Conservation (phyloP, 495 filamentous ascomycete genomes). For the Rhypophila decipiens region DNA sequence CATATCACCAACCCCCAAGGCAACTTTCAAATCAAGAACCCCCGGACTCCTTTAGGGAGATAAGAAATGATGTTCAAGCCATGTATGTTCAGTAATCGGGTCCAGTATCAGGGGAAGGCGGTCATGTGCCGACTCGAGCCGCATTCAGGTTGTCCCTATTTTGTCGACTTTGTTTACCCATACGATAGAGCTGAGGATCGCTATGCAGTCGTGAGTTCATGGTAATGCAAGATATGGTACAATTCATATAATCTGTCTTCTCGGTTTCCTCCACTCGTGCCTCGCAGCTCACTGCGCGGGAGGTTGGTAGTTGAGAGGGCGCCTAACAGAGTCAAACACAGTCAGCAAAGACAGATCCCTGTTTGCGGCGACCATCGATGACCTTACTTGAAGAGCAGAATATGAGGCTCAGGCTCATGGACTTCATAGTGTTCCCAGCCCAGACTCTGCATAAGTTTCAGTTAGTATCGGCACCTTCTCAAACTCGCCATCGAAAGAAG, state of each 20-base stretch:
- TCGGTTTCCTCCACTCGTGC: not conserved
- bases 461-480: constrained; percentile 2
- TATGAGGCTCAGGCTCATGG: constrained; percentile 96
- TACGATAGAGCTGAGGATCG: constrained; percentile 33
- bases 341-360: no score
- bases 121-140: constrained; percentile 1
- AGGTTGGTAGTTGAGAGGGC: constrained; percentile 80
- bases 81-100: constrained; percentile 1
- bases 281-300: constrained; percentile 40
- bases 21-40: not conserved
- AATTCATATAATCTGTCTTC: constrained; percentile 7
- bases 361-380: not conserved
- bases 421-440: constrained; percentile 99
- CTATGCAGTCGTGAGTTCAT: constrained; percentile 34
- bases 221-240: constrained; percentile 22
- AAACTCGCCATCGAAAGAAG: not conserved
- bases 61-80: not conserved
- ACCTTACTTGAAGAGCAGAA: constrained; percentile 95
- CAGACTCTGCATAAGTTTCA: constrained; percentile 57
- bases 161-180: constrained; percentile 26
- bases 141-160: constrained; percentile 10
- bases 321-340: constrained; percentile 40
- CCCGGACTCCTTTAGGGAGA: not conserved
- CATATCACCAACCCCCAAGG: not conserved
- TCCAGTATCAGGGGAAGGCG: constrained; percentile 4